Evolutionary conservation across 2,329 filamentous ascomycete genomes (phyloP), one percentile per base, ranked within the genome.

Genomic region (Gremmenia infestans): DNA sequence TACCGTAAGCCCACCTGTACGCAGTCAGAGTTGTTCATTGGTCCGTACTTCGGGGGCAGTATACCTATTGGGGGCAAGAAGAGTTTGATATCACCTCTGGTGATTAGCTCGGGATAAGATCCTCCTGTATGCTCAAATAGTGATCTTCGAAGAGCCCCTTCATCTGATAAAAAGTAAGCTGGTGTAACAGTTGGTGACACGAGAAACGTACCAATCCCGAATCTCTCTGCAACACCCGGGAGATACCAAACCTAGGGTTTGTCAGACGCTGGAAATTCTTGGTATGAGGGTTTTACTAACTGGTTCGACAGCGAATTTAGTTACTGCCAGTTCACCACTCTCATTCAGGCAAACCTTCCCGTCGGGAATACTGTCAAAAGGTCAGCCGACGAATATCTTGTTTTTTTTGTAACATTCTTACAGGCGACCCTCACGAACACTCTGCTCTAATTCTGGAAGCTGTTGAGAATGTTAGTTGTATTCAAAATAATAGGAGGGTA

Each of bases 261-360:
- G 37, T 51, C 43, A 50, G 56, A 25, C 35, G 36, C 28, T 12
- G 36, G 39, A 7, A 22, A n/a, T 48, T 17, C n/a, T 49, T 28
- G 23, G 43, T 35, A n/a, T 42, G 42, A 50, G 91, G 22, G 25
- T 45, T 37, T n/a, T 55, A 43, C 64, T 53, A 78, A 71, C 96
- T 93, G 94, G 94, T 72, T 99, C 94, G 19, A 97, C 94, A 3
- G 94, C 94, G 61, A 97, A 90, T 71, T 99, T 99, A 48, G 94
- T 97, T 5, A 97, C 94, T 35, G 88, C 88, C 39, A 97, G 78
- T 71, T 97, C 94, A 54, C 94, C 94, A 2, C 76, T 74, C n/a
- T 84, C 79, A 68, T 96, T 96, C 52, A 97, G 72, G 68, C 59
- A 97, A 72, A 97, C 91, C 69, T 92, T 94, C 51, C 94, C 93